These are phyloP conservation scores for Trichoderma afroharzianum DNA, from an alignment of 2,329 filamentous ascomycete genomes.

Conservation along the genomic window DNA sequence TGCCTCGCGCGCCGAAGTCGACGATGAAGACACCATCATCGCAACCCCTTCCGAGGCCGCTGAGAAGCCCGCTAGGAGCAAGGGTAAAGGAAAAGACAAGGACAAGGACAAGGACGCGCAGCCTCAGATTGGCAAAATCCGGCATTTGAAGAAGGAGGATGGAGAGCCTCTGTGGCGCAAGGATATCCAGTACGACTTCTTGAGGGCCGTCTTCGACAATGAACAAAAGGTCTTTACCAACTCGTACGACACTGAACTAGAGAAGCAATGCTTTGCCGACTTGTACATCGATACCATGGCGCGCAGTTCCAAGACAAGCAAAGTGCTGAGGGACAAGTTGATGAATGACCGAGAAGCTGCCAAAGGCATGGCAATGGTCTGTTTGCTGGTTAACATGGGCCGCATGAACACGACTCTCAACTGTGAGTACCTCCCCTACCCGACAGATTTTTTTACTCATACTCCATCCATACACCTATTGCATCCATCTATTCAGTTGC, in stretches of 20 bases:
- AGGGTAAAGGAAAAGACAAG: constrained; percentile 31
- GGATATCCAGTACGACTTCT: constrained; percentile 86
- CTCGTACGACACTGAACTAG: constrained; percentile 66
- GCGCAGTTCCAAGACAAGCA: constrained; percentile 97
- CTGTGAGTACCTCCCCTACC: constrained; percentile 54
- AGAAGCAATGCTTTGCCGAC: constrained; percentile 81
- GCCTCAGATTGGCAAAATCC: constrained; percentile 62
- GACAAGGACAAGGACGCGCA: constrained; percentile 35
- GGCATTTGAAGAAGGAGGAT: constrained; percentile 84
- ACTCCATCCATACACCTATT: background rate
- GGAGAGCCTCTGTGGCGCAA: constrained; percentile 82
- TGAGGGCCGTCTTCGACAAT: constrained; percentile 76
- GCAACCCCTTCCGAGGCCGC: constrained; percentile 40
- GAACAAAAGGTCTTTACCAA: constrained; percentile 79
- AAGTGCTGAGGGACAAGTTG: constrained; percentile 95
- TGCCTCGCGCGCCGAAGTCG: constrained; percentile 41
- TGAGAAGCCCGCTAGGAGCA: constrained; percentile 38
- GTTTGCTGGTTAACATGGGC: constrained; percentile 91
- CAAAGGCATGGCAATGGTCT: constrained; percentile 99
- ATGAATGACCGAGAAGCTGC: constrained; percentile 87
- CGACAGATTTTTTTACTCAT: no score
- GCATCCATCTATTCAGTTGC: constrained; percentile 20
- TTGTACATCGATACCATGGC: constrained; percentile 99
- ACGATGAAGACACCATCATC: constrained; percentile 46
- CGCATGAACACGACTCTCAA: constrained; percentile 99